These are phyloP conservation scores for Coprinopsis sp. DNA, from an alignment of 768 basidiomycete species.

Conservation along the genomic window DNA sequence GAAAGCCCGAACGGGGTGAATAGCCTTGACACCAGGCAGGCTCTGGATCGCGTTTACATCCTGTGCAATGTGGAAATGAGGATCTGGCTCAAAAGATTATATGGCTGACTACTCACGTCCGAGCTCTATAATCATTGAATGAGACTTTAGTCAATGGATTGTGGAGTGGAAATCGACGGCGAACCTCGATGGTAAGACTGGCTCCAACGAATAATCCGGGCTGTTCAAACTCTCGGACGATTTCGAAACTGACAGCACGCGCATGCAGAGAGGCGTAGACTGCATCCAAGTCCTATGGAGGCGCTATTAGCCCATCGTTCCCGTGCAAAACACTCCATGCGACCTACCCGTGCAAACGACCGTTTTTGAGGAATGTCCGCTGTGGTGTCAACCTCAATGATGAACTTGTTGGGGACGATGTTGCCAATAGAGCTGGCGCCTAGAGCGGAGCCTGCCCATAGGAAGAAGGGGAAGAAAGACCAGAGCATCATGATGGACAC, in stretches of 20 bases:
- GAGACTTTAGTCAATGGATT: slow-evolving; percentile 1
- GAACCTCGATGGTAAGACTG: slow-evolving; percentile 42
- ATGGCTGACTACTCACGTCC: slow-evolving; percentile 25
- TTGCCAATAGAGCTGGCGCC: slow-evolving; percentile 32
- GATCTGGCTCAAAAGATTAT: too few relatives aligned
- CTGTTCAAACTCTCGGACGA: slow-evolving; percentile 49
- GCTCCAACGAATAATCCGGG: slow-evolving; percentile 57
- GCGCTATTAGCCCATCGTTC: background rate
- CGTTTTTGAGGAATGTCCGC: slow-evolving; percentile 34
- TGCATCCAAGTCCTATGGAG: slow-evolving; percentile 41
- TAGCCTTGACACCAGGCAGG: slow-evolving; percentile 49
- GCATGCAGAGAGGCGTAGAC: slow-evolving; percentile 46
- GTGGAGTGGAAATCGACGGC: slow-evolving; percentile 16
- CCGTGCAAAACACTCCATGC: background rate
- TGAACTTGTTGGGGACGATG: slow-evolving; percentile 43
- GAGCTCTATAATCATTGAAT: slow-evolving; percentile 7
- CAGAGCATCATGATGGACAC: too few relatives aligned
- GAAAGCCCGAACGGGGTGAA: slow-evolving; percentile 47
- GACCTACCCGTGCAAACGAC: slow-evolving; percentile 24
- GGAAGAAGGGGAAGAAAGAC: slow-evolving; percentile 22
- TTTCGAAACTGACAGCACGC: slow-evolving; percentile 39
- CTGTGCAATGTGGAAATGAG: slow-evolving; percentile 32
- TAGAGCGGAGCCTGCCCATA: slow-evolving; percentile 22
- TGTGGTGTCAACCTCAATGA: slow-evolving; percentile 50
- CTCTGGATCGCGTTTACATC: slow-evolving; percentile 41